Evolutionary conservation across 2,329 filamentous ascomycete species (phyloP).

Genomic region (Phoma sp.): DNA sequence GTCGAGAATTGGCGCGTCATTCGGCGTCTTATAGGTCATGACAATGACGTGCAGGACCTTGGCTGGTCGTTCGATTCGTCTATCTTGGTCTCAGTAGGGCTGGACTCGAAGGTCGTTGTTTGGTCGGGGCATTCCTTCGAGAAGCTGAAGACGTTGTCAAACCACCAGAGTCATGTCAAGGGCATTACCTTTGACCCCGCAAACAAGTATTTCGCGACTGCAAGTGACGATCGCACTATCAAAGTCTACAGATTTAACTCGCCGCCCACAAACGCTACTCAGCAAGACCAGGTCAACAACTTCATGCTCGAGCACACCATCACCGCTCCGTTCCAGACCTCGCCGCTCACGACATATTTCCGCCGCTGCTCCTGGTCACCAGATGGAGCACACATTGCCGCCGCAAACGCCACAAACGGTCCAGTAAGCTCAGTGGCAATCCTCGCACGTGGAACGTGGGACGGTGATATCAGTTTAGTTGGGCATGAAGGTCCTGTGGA

Average conservation of each 20-base stretch:
- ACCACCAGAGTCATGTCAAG: conserved; percentile 97
- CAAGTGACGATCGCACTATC: conserved; percentile 94
- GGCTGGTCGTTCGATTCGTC: conserved; percentile 97
- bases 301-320: conserved; percentile 96
- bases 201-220: conserved; percentile 98
- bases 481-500: conserved; percentile 97
- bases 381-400: conserved; percentile 95
- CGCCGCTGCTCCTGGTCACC: conserved; percentile 96
- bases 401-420: conserved; percentile 95
- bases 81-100: conserved; percentile 90
- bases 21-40: conserved; percentile 90
- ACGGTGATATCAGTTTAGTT: conserved; percentile 95
- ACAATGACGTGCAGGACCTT: conserved; percentile 97
- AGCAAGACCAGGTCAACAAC: conserved; percentile 96
- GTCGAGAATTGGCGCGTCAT: conserved; percentile 98
- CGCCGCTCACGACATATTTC: conserved; percentile 95
- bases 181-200: conserved; percentile 98
- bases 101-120: conserved; percentile 97
- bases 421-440: conserved; percentile 97
- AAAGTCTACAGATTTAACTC: conserved; percentile 96
- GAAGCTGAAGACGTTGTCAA: conserved; percentile 90
- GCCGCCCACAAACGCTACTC: conserved; percentile 82
- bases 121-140: conserved; percentile 99
- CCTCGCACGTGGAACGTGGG: conserved; percentile 89
- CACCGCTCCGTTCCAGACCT: conserved; percentile 82